Evolutionary conservation across 208 protist species (phyloP).

Genomic region (Naegleria lovaniensis): DNA sequence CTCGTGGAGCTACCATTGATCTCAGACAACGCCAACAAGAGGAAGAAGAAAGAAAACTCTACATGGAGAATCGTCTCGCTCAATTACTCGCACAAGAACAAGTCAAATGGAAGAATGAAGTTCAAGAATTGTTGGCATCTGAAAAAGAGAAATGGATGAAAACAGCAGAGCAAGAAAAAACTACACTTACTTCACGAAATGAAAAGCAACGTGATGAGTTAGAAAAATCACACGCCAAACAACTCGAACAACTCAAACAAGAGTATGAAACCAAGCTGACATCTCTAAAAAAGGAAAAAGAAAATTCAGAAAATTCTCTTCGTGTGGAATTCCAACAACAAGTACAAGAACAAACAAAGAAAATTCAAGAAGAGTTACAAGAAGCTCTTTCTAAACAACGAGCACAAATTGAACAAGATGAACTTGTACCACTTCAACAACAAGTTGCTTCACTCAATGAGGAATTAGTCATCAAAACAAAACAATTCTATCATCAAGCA

Average conservation of each 20-base stretch:
- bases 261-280: neutral
- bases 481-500: neutral
- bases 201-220: neutral
- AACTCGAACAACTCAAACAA: neutral
- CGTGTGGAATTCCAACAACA: neutral
- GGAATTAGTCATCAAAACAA: neutral
- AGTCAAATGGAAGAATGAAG: neutral
- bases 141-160: neutral
- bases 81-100: neutral
- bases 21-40: neutral
- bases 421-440: neutral
- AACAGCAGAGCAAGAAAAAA: neutral
- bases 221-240: neutral
- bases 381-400: neutral
- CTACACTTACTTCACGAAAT: neutral
- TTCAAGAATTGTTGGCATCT: neutral
- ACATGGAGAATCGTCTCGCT: neutral
- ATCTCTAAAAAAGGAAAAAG: neutral
- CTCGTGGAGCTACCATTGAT: neutral
- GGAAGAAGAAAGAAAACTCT: neutral
- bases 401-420: neutral
- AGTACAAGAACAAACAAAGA: neutral
- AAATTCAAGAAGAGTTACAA: neutral
- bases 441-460: neutral
- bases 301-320: neutral